Base-by-base conservation (phyloP, 495 filamentous ascomycete species). In the Penicillium egyptiacum region DNA sequence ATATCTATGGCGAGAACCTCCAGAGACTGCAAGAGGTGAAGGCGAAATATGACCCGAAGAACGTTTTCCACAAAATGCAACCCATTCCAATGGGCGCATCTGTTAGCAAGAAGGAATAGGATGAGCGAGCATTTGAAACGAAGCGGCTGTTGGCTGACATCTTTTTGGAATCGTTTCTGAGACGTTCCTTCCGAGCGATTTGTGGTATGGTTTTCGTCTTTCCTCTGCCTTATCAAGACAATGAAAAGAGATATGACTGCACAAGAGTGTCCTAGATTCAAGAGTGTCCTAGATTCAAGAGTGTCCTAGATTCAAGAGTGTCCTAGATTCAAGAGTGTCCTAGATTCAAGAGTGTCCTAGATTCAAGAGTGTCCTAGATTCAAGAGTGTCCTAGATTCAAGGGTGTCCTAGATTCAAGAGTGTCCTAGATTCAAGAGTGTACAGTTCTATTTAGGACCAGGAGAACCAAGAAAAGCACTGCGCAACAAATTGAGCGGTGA, bases 31-130 rank as follows among this genome's bases (percentile, higher is more conserved):
- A 74, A 55, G 61, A 59, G 17, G 33, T 84, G 39, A 84, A 84
- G 70, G 66, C 69, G 43, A 71, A 77, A 51, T 84, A 83, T 53
- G 82, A 86, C 57, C 80, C 82, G 1, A 72, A 65, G 1, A 84
- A 83, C 60, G 58, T 84, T 19, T 86, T 86, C 60, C 65, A 75
- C 50, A 74, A 78, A 57, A 75, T 75, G 70, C 72, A 75, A 23
- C 61, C 68, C 0, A 63, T 70, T 33, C 26, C 60, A 17, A 40
- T 35, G n/a, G 17, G 17, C 4, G 50, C 22, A 51, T 48, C 25
- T 16, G 23, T 14, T 22, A 22, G 20, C 5, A 5, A 25, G 12
- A 25, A 50, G 31, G 16, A 3, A 40, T 28, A 25, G 20, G 28
- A 31, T 11, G 12, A 12, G 3, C 33, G 31, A 44, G 37, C 0